Evolutionary conservation across 257 asterid genomes (phyloP).

Genomic region (Craterostigma plantagineum): DNA sequence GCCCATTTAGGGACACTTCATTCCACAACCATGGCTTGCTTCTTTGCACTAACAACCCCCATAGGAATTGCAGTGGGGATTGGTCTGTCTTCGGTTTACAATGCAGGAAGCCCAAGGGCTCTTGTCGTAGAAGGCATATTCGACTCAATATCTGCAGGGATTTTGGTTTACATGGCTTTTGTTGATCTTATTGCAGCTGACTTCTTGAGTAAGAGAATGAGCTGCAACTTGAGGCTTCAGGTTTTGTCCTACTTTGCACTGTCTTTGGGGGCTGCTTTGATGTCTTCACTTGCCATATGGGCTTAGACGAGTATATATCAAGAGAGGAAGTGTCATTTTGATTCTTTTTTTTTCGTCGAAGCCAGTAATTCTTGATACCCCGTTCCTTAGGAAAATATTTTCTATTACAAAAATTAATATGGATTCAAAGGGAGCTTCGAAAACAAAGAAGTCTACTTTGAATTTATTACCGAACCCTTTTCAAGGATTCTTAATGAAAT

Average conservation of each 20-base stretch:
- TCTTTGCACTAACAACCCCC: slow-evolving; percentile 76
- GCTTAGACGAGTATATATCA: too few relatives aligned
- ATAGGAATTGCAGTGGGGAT: slow-evolving; percentile 58
- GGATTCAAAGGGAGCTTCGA: too few relatives aligned
- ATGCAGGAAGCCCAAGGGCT: slow-evolving; percentile 63
- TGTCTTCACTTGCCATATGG: slow-evolving; percentile 82
- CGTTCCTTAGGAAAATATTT: too few relatives aligned
- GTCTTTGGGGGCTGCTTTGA: slow-evolving; percentile 61
- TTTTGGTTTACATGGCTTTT: slow-evolving; percentile 76
- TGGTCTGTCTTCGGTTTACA: slow-evolving; percentile 44
- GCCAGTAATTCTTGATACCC: too few relatives aligned
- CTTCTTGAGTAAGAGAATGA: slow-evolving; percentile 88
- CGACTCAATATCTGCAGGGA: slow-evolving; percentile 89
- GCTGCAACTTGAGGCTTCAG: slow-evolving; percentile 76
- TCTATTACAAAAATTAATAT: too few relatives aligned
- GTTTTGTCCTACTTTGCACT: slow-evolving; percentile 49
- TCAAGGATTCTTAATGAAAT: too few relatives aligned
- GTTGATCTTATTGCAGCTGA: slow-evolving; percentile 90
- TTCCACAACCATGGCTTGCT: slow-evolving; percentile 60
- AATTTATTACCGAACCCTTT: too few relatives aligned
- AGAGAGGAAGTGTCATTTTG: too few relatives aligned
- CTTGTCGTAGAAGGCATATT: slow-evolving; percentile 54
- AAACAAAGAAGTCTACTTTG: too few relatives aligned
- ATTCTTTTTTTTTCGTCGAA: too few relatives aligned
- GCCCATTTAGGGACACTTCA: slow-evolving; percentile 42